Evolutionary conservation across 2,329 filamentous ascomycete genomes (phyloP), one percentile per base, ranked within the genome.

Genomic region (Microdochium trichocladiopsis): DNA sequence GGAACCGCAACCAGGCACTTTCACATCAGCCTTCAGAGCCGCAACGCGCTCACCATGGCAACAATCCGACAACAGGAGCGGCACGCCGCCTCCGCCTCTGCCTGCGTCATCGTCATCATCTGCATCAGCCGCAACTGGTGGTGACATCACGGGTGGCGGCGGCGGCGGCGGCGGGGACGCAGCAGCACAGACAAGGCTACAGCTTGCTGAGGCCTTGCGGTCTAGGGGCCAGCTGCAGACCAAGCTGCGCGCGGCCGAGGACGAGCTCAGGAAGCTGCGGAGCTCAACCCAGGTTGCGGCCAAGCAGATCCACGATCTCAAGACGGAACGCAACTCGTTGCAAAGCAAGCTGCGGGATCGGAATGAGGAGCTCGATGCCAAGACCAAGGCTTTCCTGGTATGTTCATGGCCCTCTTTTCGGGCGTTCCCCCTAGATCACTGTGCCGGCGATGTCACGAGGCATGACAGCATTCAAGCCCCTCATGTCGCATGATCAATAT

Each of bases 281-380:
- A 66, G 74, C 28, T 81, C 82, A 60, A 76, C 76, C 4, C 76
- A 75, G 47, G 70, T 74, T n/a, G 86, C 93, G 53, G 69, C 72
- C 8, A 79, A 77, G 59, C 75, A 77, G 18, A 77, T 96, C 50
- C 72, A 75, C 16, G 72, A 79, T 22, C 72, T 95, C 18, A 80
- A 83, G 21, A 71, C 75, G 23, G 84, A 91, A 61, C 80, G 82
- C 31, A 75, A 78, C 18, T 69, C 75, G 2, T 72, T 94, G 18
- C 75, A 80, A 49, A 78, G 83, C 43, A 85, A 85, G 56, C 72
- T 95, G 41, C 84, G 82, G 57, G 93, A 96, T 67, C 77, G 88
- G 25, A 90, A 95, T 56, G 89, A 95, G 61, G 94, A 97, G 73
- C 70, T 96, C 28, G 81, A 79, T 52, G 89, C 84, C 54, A 96